Evolutionary conservation across 164 flowering plant species (phyloP), one percentile per base, ranked within the genome.

Genomic region (Brasenia schreberi): DNA sequence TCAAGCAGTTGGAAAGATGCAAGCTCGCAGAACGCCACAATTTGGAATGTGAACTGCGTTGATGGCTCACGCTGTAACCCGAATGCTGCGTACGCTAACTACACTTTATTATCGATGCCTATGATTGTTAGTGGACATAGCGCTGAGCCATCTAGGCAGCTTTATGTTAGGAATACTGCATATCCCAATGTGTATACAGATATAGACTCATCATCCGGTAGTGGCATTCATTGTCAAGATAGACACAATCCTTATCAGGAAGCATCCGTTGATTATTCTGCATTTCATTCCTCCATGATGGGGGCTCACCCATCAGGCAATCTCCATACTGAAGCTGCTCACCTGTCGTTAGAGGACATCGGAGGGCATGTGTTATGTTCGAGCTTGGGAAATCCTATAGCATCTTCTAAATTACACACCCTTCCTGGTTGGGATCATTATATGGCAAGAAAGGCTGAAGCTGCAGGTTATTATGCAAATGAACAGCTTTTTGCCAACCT

Each of bases 1-100:
- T 68, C 74, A 68, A 72, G 72, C 44, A 68, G 64, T 42, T 83
- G 85, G 84, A 84, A 74, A 73, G 72, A 72, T 39, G 14, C 77
- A 66, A 75, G 72, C 45, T 59, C 82, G 23, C 80, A 78, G 18
- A 76, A 72, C 33, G 67, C 62, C 33, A 63, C 68, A 65, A 85
- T 78, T 71, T 77, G 82, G 82, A 59, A 67, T 72, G 68, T 72
- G 63, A 72, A 74, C 70, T 71, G 68, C 72, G 73, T 71, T 19
- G 70, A 66, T 72, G 70, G 69, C 4, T 53, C 71, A 6, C 65
- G 64, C 61, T 64, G 76, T 62, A 69, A 65, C 71, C 79, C 65
- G 18, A 67, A 56, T 62, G 68, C 68, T 42, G 14, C 73, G 44
- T 65, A 60, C 68, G 72, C 18, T 17, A 81, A 73, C 59, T 75